These are phyloP conservation scores for Aspergillus saccharolyticus DNA, from an alignment of 495 filamentous ascomycete genomes.

Conservation along the genomic window DNA sequence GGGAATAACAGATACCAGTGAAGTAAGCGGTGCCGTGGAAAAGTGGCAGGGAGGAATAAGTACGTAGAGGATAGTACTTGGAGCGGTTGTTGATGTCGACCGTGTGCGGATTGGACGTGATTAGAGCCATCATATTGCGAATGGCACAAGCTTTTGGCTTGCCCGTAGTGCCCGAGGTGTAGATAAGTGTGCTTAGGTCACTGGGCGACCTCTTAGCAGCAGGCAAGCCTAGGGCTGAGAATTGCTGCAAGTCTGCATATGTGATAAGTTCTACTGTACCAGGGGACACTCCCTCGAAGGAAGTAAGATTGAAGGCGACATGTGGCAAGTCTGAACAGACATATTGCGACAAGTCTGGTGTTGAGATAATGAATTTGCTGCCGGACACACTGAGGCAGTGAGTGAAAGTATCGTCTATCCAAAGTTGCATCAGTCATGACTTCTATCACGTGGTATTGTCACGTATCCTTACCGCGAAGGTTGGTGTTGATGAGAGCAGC, in stretches of 20 bases:
- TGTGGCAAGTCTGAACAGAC: slow-evolving; percentile 37
- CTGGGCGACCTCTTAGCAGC: slow-evolving; percentile 36
- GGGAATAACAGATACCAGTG: slow-evolving; percentile 48
- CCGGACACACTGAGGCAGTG: slow-evolving; percentile 74
- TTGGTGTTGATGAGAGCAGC: slow-evolving; percentile 94
- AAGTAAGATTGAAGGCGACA: slow-evolving; percentile 34
- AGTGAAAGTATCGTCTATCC: slow-evolving; percentile 55
- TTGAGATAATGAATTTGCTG: slow-evolving; percentile 59
- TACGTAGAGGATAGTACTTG: slow-evolving; percentile 56
- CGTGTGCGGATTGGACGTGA: slow-evolving; percentile 38
- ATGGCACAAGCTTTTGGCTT: slow-evolving; percentile 86
- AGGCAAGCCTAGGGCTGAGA: slow-evolving; percentile 26
- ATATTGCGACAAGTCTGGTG: slow-evolving; percentile 40
- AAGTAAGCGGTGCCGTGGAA: slow-evolving; percentile 82
- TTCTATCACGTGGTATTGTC: neutral
- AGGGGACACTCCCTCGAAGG: slow-evolving; percentile 49
- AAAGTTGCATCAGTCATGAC: neutral
- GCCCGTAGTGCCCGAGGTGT: slow-evolving; percentile 84
- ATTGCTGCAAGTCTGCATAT: slow-evolving; percentile 35
- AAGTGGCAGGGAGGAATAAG: slow-evolving; percentile 88
- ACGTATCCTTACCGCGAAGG: slow-evolving; percentile 52
- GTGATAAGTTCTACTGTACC: slow-evolving; percentile 47
- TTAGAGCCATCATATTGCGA: slow-evolving; percentile 49
- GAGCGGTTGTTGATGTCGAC: slow-evolving; percentile 30
- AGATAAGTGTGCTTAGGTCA: slow-evolving; percentile 69